Base-by-base conservation (phyloP, 768 basidiomycete genomes). In the Boletellus emodensis region DNA sequence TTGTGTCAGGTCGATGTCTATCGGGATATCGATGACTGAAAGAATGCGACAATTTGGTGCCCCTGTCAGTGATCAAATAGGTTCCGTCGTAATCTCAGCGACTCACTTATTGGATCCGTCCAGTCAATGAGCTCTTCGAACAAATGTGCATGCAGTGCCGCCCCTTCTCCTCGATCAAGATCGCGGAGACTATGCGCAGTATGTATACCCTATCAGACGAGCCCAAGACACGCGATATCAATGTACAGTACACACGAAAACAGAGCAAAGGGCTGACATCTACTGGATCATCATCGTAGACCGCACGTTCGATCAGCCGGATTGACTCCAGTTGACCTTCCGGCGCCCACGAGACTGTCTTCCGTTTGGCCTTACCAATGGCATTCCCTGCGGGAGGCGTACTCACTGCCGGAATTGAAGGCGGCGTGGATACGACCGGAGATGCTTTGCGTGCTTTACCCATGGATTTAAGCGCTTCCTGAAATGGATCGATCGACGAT, bases 91-190 rank as follows among this genome's bases (percentile, higher is more conserved):
- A 36, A 52, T 61, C 52, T 36, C 49, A 46, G 40, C 6, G 37
- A 73, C 87, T 82, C 77, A 93, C 91, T 74, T 61, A 79, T 67
- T 51, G 88, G 90, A 63, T 93, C 91, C 61, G 74, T 74, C 90
- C 90, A 93, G 74, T 93, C 91, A 58, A 90, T 74, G 50, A 82
- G 77, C 72, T 92, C 90, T 72, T 92, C 90, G 68, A 92, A 92
- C 54, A 88, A 62, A 65, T 84, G 85, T 54, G 82, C 81, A 64
- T 92, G 90, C 60, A 93, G 66, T 46, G 90, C 88, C 49, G 87
- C 88, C 44, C 90, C 90, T 68, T 92, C 91, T 66, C 82, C 86
- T 66, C 87, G 81, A 72, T 93, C 90, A 75, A 93, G 76, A 71
- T 91, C 90, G 65, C 89, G 89, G 57, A 87, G 68, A 73, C 76